Conservation (phyloP, 805 yeast genomes). For the Myxozyma kluyveri region DNA sequence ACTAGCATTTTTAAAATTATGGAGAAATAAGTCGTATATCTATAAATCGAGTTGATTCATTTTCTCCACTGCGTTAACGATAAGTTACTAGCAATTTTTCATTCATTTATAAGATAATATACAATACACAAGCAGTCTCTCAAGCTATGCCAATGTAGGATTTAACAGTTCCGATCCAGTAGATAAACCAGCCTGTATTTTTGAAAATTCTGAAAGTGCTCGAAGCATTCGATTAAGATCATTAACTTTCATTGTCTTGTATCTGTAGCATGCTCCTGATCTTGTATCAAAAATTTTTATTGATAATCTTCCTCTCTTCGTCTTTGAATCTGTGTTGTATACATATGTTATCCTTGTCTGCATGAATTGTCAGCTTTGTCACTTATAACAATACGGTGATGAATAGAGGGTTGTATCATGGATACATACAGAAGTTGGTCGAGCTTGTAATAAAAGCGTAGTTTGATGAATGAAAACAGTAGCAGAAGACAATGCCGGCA, state of each 20-base stretch:
- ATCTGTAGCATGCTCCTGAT: slow-evolving; percentile 59
- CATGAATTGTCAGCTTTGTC: slow-evolving; percentile 6
- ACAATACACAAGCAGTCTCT: no score
- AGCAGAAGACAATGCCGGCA: slow-evolving; percentile 25
- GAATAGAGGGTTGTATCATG: not conserved
- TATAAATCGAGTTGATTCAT: no score
- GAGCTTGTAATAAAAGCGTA: slow-evolving; percentile 44
- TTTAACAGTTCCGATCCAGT: slow-evolving; percentile 14
- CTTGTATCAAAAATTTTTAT: slow-evolving; percentile 67
- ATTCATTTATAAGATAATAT: no score
- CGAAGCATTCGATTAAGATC: slow-evolving; percentile 72
- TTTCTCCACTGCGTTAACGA: no score
- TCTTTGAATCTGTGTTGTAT: slow-evolving; percentile 34
- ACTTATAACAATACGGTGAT: slow-evolving; percentile 26
- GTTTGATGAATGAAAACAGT: slow-evolving; percentile 43
- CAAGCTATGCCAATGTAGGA: not conserved
- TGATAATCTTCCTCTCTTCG: slow-evolving; percentile 34
- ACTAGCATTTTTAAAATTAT: no score
- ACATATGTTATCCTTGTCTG: slow-evolving; percentile 40
- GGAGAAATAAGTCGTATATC: no score
- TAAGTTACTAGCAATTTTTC: no score
- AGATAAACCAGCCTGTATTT: slow-evolving; percentile 36
- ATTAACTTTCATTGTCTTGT: slow-evolving; percentile 59
- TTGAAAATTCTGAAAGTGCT: slow-evolving; percentile 52
- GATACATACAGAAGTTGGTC: slow-evolving; percentile 42